These are phyloP conservation scores for Nothophaeocryptopus gaeumannii DNA, from an alignment of 2,329 filamentous ascomycete genomes.

Conservation along the genomic window DNA sequence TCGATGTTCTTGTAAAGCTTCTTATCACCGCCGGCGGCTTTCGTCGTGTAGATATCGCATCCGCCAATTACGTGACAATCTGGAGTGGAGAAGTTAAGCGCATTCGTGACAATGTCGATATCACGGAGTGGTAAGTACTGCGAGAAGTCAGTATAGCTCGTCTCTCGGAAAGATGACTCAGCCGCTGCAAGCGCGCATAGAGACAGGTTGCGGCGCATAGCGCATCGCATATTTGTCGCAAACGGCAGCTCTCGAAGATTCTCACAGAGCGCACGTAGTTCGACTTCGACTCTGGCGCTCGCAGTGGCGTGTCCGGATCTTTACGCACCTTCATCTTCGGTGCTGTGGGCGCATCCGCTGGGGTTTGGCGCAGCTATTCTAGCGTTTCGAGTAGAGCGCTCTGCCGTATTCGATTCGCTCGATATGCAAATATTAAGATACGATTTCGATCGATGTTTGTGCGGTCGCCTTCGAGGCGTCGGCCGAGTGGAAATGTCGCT, in stretches of 20 bases:
- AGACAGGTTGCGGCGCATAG: background rate
- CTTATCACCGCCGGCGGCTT: conserved; percentile 91
- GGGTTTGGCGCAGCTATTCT: too few species aligned
- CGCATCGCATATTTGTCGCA: background rate
- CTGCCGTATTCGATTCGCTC: too few species aligned
- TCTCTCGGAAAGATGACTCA: conserved; percentile 3
- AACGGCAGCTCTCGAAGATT: conserved; percentile 18
- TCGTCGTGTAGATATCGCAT: conserved; percentile 96
- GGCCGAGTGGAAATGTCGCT: background rate
- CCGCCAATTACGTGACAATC: conserved; percentile 90
- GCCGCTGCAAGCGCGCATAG: background rate
- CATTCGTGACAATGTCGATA: conserved; percentile 86
- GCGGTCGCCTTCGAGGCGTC: background rate
- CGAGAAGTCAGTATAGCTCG: conserved; percentile 16
- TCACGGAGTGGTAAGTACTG: conserved; percentile 90
- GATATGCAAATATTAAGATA: too few species aligned
- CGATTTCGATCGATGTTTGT: background rate
- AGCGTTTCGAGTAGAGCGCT: too few species aligned
- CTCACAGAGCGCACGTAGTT: conserved; percentile 17
- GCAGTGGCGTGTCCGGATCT: background rate
- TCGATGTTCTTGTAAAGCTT: conserved; percentile 97
- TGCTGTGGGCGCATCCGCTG: conserved; percentile 13
- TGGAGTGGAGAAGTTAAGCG: conserved; percentile 91
- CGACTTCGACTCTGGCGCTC: conserved; percentile 6
- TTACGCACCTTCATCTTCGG: conserved; percentile 32